Evolutionary conservation across 148 eudicot species (phyloP), one percentile per base, ranked within the genome.

Genomic region (Linanthus parryae): DNA sequence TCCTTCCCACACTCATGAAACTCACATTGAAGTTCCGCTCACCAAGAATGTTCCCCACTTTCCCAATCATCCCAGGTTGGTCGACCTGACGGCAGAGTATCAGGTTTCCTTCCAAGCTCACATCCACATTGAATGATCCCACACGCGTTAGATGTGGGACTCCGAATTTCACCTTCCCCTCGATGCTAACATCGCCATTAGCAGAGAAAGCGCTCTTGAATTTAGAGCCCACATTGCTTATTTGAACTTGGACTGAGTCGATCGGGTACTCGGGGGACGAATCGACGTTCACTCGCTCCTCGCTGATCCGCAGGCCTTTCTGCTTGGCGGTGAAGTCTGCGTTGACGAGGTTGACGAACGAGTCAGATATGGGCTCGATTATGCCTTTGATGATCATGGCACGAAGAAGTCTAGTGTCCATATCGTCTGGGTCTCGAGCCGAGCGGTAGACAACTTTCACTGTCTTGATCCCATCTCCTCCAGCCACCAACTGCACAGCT

Each of bases 11-110:
- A 39, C 97, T 89, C 97, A 85, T 85, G 31, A 85, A 85, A 53
- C 71, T 89, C 50, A 89, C 91, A 62, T 85, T 90, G 54, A 71
- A 87, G 49, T 90, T 90, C 15, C 46, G 50, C 52, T 90, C 77
- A 0, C 74, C 95, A 16, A 90, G 81, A 38, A 85, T 76, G 59
- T 69, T 85, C 1, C 97, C 97, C 15, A 90, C 97, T 2, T 24
- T 58, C 2, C 97, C 95, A 3, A 90, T 90, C 97, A 90, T 77
- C 3, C 97, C 97, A 0, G 97, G 97, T 57, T 90, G 97, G 58
- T 90, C 92, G 9, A 80, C 74, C 46, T 90, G 95, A 44, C 80
- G 69, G 56, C 95, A 90, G 7, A 85, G 57, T 16, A 90, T 85
- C 44, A 90, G 72, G 50, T 74, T 90, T 29, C 91, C 92, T 52